Base-by-base conservation (phyloP, 352 stramenopile genomes). In the Globisporangium apiculatum region DNA sequence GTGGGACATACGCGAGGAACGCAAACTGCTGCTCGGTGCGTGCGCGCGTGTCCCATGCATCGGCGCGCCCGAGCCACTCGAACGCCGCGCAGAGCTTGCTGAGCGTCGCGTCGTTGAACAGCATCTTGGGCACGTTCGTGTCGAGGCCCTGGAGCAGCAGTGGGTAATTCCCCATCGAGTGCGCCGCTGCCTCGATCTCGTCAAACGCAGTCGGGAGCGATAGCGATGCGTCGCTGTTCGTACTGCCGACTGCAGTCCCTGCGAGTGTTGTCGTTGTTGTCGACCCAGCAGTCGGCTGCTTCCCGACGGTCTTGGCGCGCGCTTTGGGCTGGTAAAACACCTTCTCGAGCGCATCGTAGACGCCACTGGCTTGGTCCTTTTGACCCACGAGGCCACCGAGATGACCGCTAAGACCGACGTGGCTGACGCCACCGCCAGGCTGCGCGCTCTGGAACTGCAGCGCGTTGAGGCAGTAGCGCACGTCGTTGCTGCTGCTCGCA, bases 381-480 rank as follows among this genome's bases (percentile, higher is more conserved):
- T 79, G 70, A 61, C 72, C 69, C 55, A 88, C 69, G 31, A 80
- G 57, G 31, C 66, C 69, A 53, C 56, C 6, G 55, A 68, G 15
- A 85, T 51, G 1, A 51, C 51, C 47, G 74, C 66, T 18, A 72
- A 58, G 42, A 62, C 59, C 24, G 63, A 64, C 15, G 43, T 55
- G 12, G 24, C 24, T 31, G 24, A 31, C 24, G 24, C 24, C 24
- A 31, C 24, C 24, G 24, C 24, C 24, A 31, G 49, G 35, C 57
- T 83, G 73, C 0, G 74, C 73, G 52, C 71, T 86, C 53, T 97
- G 90, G 68, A 99, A 98, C 72, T 99, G 96, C 4, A 99, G 75
- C 4, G 90, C 96, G 65, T 98, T 98, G 10, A 99, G 74, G 55
- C 92, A 98, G 52, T 95, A 97, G 54, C 97, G 89, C 18, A 99